Conservation (phyloP, 257 asterid species). For the Paulownia fortunei region DNA sequence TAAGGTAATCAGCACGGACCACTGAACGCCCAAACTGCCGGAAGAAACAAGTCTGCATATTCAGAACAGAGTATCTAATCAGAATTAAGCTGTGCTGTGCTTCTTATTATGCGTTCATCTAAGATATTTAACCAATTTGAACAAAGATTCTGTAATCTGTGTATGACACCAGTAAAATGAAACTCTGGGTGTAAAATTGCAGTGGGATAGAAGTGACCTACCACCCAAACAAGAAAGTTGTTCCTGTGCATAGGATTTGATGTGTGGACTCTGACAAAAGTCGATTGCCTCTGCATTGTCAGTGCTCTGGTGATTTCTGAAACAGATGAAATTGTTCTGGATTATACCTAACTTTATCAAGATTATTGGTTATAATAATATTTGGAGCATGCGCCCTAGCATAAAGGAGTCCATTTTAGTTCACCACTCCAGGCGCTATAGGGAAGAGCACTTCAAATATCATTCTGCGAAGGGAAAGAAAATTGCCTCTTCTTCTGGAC, state of each 20-base stretch:
- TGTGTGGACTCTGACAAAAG: constrained; percentile 83
- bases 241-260: constrained; percentile 76
- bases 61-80: constrained; percentile 20
- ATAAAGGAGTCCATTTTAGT: constrained; percentile 1
- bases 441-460: neutral
- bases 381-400: neutral
- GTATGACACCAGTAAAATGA: neutral
- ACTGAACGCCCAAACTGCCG: constrained; percentile 96
- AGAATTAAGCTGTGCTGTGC: constrained; percentile 5
- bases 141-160: neutral
- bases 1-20: constrained; percentile 92
- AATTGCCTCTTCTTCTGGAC: neutral
- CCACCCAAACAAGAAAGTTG: constrained; percentile 86
- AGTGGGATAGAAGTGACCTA: constrained; percentile 35
- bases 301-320: constrained; percentile 72
- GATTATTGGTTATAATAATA: neutral
- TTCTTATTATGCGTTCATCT: constrained; percentile 15
- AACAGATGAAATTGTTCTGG: constrained; percentile 1
- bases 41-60: constrained; percentile 88
- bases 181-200: constrained; percentile 10
- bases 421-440: neutral
- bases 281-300: constrained; percentile 86
- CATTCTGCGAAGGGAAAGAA: constrained; percentile 1
- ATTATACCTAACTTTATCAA: neutral
- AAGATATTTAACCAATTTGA: neutral